Conservation (phyloP, 306 rosid species). For the Lathyrus tuberosus region DNA sequence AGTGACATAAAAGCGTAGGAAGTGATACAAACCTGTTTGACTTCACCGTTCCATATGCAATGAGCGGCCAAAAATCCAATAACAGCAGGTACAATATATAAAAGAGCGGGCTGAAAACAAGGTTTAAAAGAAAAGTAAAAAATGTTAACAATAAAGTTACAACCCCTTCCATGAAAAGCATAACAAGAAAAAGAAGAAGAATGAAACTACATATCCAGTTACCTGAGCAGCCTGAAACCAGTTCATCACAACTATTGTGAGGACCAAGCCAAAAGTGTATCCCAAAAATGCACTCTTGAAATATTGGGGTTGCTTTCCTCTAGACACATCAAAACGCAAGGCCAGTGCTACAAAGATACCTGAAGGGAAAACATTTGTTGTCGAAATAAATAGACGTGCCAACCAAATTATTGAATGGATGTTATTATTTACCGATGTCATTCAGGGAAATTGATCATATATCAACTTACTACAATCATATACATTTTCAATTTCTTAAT, state of each 20-base stretch:
- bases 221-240: slow-evolving; percentile 99
- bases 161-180: neutral
- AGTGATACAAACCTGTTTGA: slow-evolving; percentile 67
- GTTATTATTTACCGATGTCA: slow-evolving; percentile 1
- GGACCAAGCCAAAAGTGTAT: slow-evolving; percentile 74
- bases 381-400: slow-evolving; percentile 9
- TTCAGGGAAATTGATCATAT: neutral
- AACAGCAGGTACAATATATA: slow-evolving; percentile 81
- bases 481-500: neutral
- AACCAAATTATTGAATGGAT: slow-evolving; percentile 13
- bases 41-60: slow-evolving; percentile 76
- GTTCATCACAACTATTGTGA: slow-evolving; percentile 93
- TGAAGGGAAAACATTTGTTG: slow-evolving; percentile 36
- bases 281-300: slow-evolving; percentile 95
- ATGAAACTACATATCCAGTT: slow-evolving; percentile 41
- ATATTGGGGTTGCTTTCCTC: slow-evolving; percentile 81
- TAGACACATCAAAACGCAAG: slow-evolving; percentile 90
- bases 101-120: slow-evolving; percentile 75
- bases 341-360: slow-evolving; percentile 98
- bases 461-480: neutral
- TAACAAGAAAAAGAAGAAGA: neutral
- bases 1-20: neutral
- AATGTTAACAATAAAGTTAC: slow-evolving; percentile 2
- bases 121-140: slow-evolving; percentile 5
- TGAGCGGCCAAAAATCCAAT: slow-evolving; percentile 84